phyloP scores from a whole-genome alignment of 768 basidiomycete species.

The Tricholoma hemisulphureum region DNA sequence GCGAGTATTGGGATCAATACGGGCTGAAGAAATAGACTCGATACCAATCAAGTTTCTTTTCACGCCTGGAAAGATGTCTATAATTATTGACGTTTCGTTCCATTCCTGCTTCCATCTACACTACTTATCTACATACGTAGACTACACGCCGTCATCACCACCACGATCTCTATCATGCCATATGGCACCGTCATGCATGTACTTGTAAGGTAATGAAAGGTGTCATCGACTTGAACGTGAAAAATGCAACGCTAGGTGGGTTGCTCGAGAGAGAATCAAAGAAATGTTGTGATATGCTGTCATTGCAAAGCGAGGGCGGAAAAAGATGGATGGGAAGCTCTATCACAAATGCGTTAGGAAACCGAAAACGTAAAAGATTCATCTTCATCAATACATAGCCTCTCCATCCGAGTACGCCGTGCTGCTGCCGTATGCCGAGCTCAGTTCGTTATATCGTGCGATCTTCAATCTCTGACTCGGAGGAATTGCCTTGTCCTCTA shows the following conservation, averaged over 20 bases:
- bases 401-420: conserved; percentile 60
- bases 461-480: conserved; percentile 74
- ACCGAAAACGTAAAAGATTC: not conserved
- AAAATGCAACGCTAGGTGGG: not conserved
- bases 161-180: too few species aligned
- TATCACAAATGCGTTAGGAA: not conserved
- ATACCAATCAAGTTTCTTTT: too few species aligned
- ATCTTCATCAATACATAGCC: conserved; percentile 30
- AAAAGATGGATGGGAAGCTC: not conserved
- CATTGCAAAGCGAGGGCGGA: not conserved
- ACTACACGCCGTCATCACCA: not conserved
- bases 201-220: not conserved
- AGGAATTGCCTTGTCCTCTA: conserved; percentile 65
- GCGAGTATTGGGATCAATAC: conserved; percentile 71
- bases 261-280: too few species aligned
- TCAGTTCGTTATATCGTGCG: conserved; percentile 59
- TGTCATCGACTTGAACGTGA: not conserved
- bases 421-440: conserved; percentile 52
- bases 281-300: not conserved
- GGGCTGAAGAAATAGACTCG: conserved; percentile 49
- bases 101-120: too few species aligned
- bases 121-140: not conserved
- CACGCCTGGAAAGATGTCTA: too few species aligned
- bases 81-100: too few species aligned
- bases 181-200: not conserved